These are phyloP conservation scores for Hyparrhenia diplandra DNA, from an alignment of 176 grass and related monocot genomes.

Conservation along the genomic window DNA sequence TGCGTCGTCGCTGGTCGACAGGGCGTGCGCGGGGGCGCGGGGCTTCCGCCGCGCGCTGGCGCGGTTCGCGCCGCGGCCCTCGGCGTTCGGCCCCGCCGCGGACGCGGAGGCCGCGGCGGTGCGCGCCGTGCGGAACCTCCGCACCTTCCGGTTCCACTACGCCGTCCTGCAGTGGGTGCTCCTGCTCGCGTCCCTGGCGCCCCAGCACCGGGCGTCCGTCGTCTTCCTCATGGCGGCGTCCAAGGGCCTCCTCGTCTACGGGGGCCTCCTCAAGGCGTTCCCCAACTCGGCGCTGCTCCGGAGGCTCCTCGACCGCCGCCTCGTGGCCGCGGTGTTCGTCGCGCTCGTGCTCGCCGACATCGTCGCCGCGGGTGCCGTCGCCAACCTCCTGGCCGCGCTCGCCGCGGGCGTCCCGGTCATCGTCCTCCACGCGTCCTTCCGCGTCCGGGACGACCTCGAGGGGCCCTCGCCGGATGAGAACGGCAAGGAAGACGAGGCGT, in stretches of 20 bases:
- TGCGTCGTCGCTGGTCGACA: conserved; percentile 39
- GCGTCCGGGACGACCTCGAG: conserved; percentile 65
- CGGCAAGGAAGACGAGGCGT: conserved; percentile 22
- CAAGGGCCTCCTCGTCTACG: conserved; percentile 74
- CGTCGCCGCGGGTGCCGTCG: conserved; percentile 45
- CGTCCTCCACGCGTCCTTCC: conserved; percentile 65
- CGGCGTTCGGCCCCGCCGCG: conserved; percentile 46
- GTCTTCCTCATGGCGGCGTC: conserved; percentile 84
- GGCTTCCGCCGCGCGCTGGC: conserved; percentile 45
- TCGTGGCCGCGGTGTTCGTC: conserved; percentile 50
- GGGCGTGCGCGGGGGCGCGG: conserved; percentile 41
- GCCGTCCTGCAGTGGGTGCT: conserved; percentile 61
- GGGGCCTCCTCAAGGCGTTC: conserved; percentile 59
- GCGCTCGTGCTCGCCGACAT: conserved; percentile 61
- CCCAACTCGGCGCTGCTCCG: conserved; percentile 58
- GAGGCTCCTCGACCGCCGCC: conserved; percentile 59
- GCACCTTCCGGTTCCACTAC: conserved; percentile 76
- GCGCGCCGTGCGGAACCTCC: conserved; percentile 69
- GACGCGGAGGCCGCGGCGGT: conserved; percentile 78
- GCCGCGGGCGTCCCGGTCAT: conserved; percentile 47
- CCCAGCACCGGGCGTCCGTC: conserved; percentile 57
- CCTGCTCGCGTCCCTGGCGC: conserved; percentile 57
- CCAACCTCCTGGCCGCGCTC: conserved; percentile 49
- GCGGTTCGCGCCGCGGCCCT: conserved; percentile 57
- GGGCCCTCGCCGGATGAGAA: conserved; percentile 27